Evolutionary conservation across 345 rosid species (phyloP).

Genomic region (Hirschfeldia incana): DNA sequence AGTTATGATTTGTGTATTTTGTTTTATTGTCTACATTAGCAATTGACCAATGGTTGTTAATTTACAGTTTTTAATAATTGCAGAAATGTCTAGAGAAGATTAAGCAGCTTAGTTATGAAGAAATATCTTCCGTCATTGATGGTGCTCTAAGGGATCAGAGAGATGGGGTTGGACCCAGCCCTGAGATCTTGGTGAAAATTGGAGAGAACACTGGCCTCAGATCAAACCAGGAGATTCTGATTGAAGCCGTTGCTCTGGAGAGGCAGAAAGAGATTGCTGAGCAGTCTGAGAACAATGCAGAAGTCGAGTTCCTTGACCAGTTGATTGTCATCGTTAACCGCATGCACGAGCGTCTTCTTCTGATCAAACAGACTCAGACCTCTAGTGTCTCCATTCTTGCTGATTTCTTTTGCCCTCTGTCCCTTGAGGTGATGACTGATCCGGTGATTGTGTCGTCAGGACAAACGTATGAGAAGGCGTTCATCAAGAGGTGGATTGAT

Average conservation of each 20-base stretch:
- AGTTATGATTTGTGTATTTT: no score
- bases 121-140: slow-evolving; percentile 60
- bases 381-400: slow-evolving; percentile 78
- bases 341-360: slow-evolving; percentile 77
- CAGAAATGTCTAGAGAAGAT: slow-evolving; percentile 73
- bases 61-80: slow-evolving; percentile 44
- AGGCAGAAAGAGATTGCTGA: slow-evolving; percentile 92
- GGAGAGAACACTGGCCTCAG: slow-evolving; percentile 71
- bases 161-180: slow-evolving; percentile 58
- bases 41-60: neutral
- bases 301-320: slow-evolving; percentile 76
- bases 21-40: no score
- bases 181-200: slow-evolving; percentile 67
- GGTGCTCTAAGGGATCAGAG: slow-evolving; percentile 64
- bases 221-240: slow-evolving; percentile 87
- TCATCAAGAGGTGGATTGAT: slow-evolving; percentile 89
- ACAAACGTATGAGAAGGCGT: slow-evolving; percentile 88
- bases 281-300: slow-evolving; percentile 70
- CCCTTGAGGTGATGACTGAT: slow-evolving; percentile 95
- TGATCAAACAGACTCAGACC: slow-evolving; percentile 72
- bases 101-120: slow-evolving; percentile 58
- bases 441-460: slow-evolving; percentile 96
- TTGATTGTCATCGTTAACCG: slow-evolving; percentile 62
- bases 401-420: slow-evolving; percentile 94
- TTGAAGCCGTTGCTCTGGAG: slow-evolving; percentile 94